phyloP scores from a whole-genome alignment of 768 basidiomycete species.

The Tylopilus cervinicoccineus region DNA sequence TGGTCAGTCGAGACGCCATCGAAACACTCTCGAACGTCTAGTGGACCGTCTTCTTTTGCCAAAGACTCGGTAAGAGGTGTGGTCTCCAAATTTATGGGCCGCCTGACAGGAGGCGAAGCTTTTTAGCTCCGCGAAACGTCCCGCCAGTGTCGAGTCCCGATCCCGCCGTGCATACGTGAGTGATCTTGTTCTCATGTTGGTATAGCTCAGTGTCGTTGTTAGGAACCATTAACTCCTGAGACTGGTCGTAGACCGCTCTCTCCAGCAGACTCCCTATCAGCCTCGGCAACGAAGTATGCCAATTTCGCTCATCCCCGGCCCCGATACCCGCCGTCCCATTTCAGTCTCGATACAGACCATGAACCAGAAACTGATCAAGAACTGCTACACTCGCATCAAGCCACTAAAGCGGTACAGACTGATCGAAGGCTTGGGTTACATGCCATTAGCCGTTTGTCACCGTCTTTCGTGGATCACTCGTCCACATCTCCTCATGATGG shows the following conservation, averaged over 20 bases:
- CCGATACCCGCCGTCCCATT: slow-evolving; percentile 24
- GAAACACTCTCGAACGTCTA: slow-evolving; percentile 40
- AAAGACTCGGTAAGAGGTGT: slow-evolving; percentile 43
- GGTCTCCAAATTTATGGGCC: slow-evolving; percentile 26
- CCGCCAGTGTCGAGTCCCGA: slow-evolving; percentile 34
- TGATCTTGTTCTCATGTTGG: slow-evolving; percentile 1
- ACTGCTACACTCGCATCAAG: slow-evolving; percentile 37
- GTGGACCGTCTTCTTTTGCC: slow-evolving; percentile 40
- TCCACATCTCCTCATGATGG: slow-evolving; percentile 52
- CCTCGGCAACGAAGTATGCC: slow-evolving; percentile 25
- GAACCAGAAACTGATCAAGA: slow-evolving; percentile 34
- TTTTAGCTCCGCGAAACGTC: slow-evolving; percentile 28
- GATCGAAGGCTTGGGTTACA: slow-evolving; percentile 39
- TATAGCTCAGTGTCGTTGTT: slow-evolving; percentile 6
- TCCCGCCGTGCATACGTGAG: slow-evolving; percentile 33
- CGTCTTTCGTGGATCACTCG: slow-evolving; percentile 33
- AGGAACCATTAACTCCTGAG: slow-evolving; percentile 48
- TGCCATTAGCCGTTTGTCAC: slow-evolving; percentile 31
- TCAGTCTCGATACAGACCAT: slow-evolving; percentile 44
- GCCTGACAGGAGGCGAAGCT: slow-evolving; percentile 23
- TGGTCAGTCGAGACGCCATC: slow-evolving; percentile 32
- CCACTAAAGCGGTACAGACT: slow-evolving; percentile 68
- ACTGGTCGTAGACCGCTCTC: slow-evolving; percentile 41
- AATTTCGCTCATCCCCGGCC: slow-evolving; percentile 21
- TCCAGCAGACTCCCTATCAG: slow-evolving; percentile 34